Percentiles rank a stretch among this genome's conserved stretches.
These are phyloP conservation scores for Boletus rex-veris DNA, from an alignment of 768 basidiomycete species.

Conservation along the genomic window DNA sequence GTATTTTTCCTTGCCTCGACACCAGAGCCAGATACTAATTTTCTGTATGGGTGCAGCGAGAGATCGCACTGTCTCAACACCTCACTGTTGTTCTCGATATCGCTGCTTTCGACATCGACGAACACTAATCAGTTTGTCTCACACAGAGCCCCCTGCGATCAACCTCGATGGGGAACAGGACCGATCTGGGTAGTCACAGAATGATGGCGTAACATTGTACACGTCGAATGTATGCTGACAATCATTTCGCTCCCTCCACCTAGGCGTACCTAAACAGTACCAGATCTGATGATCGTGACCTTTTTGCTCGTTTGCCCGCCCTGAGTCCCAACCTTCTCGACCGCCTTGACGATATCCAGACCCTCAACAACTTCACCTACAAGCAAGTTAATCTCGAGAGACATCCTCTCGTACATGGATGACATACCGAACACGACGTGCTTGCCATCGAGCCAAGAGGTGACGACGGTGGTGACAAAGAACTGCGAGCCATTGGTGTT, in stretches of 20 bases:
- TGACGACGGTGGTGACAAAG: slow-evolving; percentile 83
- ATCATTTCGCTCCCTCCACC: neutral
- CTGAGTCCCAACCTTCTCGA: neutral
- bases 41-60: too few species aligned
- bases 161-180: too few species aligned
- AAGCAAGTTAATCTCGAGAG: neutral
- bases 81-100: too few species aligned
- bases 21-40: too few species aligned
- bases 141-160: too few species aligned
- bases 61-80: too few species aligned
- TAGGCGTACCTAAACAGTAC: neutral
- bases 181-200: too few species aligned
- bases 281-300: neutral
- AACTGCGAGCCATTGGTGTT: slow-evolving; percentile 91
- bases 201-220: too few species aligned
- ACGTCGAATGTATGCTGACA: too few species aligned
- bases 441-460: slow-evolving; percentile 26
- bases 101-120: too few species aligned
- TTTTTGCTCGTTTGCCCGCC: neutral
- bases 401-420: neutral
- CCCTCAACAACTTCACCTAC: slow-evolving; percentile 10
- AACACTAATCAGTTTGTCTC: too few species aligned
- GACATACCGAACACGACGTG: slow-evolving; percentile 19
- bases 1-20: too few species aligned
- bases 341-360: neutral